phyloP scores from a whole-genome alignment of 2,329 filamentous ascomycete genomes.

The Myrmaecium sp. region DNA sequence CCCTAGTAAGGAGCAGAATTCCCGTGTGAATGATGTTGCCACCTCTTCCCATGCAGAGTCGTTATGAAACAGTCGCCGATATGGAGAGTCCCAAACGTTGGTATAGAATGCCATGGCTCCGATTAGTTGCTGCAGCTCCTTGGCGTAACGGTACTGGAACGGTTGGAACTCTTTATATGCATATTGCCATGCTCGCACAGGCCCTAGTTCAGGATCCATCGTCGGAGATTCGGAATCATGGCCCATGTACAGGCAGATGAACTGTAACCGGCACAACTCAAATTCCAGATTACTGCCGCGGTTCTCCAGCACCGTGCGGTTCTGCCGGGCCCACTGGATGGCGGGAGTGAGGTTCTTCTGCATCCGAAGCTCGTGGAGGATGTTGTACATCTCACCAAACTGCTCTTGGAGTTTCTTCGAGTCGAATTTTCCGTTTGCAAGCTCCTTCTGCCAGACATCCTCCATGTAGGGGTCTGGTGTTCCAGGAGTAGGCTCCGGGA shows the following conservation, averaged over 20 bases:
- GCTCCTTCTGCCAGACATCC: slow-evolving; percentile 23
- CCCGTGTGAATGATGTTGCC: slow-evolving; percentile 71
- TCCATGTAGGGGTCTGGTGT: slow-evolving; percentile 16
- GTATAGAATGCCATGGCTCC: slow-evolving; percentile 64
- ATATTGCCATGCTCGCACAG: slow-evolving; percentile 54
- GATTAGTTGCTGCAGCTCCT: slow-evolving; percentile 66
- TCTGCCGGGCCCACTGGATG: slow-evolving; percentile 66
- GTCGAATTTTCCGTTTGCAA: slow-evolving; percentile 41
- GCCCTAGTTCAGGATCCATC: slow-evolving; percentile 32
- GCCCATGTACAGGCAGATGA: slow-evolving; percentile 70
- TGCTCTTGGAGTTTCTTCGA: slow-evolving; percentile 56
- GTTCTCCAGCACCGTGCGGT: slow-evolving; percentile 55
- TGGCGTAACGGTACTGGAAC: slow-evolving; percentile 58
- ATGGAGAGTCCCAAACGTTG: slow-evolving; percentile 63
- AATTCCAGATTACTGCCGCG: slow-evolving; percentile 90
- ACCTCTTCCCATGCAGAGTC: slow-evolving; percentile 66
- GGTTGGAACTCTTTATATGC: slow-evolving; percentile 55
- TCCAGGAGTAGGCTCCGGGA: slow-evolving; percentile 19
- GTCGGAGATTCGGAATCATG: slow-evolving; percentile 36
- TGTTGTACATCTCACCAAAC: slow-evolving; percentile 82
- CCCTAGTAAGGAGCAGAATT: slow-evolving; percentile 85
- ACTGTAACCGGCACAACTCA: slow-evolving; percentile 79
- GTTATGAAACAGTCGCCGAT: slow-evolving; percentile 60
- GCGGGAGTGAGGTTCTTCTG: slow-evolving; percentile 60
- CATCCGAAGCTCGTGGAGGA: slow-evolving; percentile 60